Base-by-base conservation (phyloP, 495 filamentous ascomycete species). In the Pyronema omphalodes region DNA sequence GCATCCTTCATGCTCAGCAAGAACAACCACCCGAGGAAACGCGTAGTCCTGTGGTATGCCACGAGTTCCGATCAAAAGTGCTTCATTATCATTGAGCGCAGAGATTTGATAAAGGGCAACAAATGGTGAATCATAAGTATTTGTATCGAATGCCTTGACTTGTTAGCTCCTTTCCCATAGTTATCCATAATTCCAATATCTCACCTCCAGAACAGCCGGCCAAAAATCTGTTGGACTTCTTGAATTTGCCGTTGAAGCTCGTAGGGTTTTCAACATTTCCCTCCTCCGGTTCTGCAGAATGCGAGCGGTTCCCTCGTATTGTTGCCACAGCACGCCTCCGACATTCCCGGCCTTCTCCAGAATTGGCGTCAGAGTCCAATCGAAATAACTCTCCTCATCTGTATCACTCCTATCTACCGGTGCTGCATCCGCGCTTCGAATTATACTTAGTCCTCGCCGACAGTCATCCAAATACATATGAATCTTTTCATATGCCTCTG, bases 331-430 rank as follows among this genome's bases (percentile, higher is more conserved):
- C 3, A 52, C 50, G 12, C 50, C 50, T 15, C 50, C 50, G 1
- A 52, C 50, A 52, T 52, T 52, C 7, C 50, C 50, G 9, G 50
- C 50, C 37, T 52, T 52, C 18, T 52, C 50, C 14, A 52, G 14
- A n/a, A 52, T 40, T 1, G 50, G 50, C 7, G 37, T 40, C 3
- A 52, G 50, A 17, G 50, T 52, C 50, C 50, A 61, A 19, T 61
- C 58, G 17, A 54, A 61, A 47, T 61, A 61, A 37, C 57, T 52
- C 44, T 61, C 59, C 37, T 61, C 59, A 12, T 53, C 44, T 3
- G 41, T 47, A 43, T 59, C 50, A 49, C 41, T 2, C 53, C 34
- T 2, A 61, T 17, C 34, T 56, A 61, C 12, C 52, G 14, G 17
- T 11, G 57, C 17, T 54, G 15, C 52, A 34, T 61, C 49, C 9